A percentile compares a stretch with the other conserved stretches of the same genome.
These are phyloP conservation scores for Trichoderma lentiforme DNA, from an alignment of 2,329 filamentous ascomycete genomes.

Conservation along the genomic window DNA sequence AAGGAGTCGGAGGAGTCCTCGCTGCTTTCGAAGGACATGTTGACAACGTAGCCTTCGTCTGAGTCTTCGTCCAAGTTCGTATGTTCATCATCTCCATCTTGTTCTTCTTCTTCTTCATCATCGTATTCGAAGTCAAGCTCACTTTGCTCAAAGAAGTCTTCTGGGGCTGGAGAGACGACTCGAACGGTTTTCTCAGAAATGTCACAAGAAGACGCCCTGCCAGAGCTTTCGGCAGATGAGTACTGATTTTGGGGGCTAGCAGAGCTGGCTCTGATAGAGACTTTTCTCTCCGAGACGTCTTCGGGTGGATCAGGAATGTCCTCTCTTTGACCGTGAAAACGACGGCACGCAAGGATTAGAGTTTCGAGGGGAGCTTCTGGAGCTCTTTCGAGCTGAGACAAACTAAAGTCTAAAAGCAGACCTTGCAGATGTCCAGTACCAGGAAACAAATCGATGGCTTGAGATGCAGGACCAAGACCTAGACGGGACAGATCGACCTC, in stretches of 20 bases:
- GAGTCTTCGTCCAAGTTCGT: neutral
- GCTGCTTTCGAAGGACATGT: constrained; percentile 2
- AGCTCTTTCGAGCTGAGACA: constrained; percentile 24
- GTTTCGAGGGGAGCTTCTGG: constrained; percentile 26
- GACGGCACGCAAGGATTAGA: constrained; percentile 35
- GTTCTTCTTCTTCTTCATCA: neutral
- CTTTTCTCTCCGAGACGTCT: neutral
- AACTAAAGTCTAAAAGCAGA: constrained; percentile 30
- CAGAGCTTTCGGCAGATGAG: neutral
- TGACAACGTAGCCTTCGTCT: neutral
- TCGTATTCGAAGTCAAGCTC: neutral
- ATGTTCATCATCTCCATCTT: neutral
- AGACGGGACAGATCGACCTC: constrained; percentile 42
- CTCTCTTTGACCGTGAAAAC: constrained; percentile 31
- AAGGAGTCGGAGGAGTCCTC: neutral
- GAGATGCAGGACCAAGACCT: constrained; percentile 29
- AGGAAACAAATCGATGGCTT: constrained; percentile 25
- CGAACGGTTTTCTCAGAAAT: neutral
- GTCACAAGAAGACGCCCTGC: neutral
- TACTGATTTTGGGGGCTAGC: neutral
- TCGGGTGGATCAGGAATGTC: neutral
- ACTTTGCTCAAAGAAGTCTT: neutral
- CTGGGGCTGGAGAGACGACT: neutral
- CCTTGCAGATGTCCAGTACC: constrained; percentile 27
- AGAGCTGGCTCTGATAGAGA: neutral